Conservation (phyloP, 805 yeast genomes). For the Alloascoidea hylecoeti region DNA sequence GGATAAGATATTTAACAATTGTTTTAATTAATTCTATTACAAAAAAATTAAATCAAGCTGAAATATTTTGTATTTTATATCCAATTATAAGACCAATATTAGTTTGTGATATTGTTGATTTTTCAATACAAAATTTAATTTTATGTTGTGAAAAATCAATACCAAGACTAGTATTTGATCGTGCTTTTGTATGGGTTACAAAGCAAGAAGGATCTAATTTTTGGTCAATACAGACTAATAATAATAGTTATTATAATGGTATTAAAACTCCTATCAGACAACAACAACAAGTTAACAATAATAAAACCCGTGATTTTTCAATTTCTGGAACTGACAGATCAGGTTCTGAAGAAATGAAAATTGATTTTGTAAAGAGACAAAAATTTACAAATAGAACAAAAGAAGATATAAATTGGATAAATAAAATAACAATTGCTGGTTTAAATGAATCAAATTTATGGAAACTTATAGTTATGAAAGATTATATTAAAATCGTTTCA, state of each 20-base stretch:
- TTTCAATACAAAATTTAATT: constrained; percentile 50
- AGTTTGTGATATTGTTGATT: constrained; percentile 59
- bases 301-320: background rate
- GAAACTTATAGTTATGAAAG: constrained; percentile 65
- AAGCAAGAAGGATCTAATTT: constrained; percentile 57
- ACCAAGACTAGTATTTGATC: constrained; percentile 46
- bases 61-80: constrained; percentile 66
- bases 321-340: background rate
- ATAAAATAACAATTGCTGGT: constrained; percentile 59
- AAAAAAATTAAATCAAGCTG: constrained; percentile 55
- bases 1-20: constrained; percentile 64
- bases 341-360: background rate
- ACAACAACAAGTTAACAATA: too few relatives aligned
- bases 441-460: constrained; percentile 60
- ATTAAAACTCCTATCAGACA: too few relatives aligned
- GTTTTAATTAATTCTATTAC: constrained; percentile 48
- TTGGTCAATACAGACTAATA: constrained; percentile 35
- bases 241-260: too few relatives aligned
- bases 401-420: constrained; percentile 64
- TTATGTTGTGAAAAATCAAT: constrained; percentile 59
- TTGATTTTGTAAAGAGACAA: background rate
- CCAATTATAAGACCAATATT: constrained; percentile 71
- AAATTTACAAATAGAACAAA: background rate
- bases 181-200: constrained; percentile 58
- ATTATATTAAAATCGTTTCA: constrained; percentile 49